Conservation (phyloP, 176 grass and related monocot species). For the Calamus simplicifolius region DNA sequence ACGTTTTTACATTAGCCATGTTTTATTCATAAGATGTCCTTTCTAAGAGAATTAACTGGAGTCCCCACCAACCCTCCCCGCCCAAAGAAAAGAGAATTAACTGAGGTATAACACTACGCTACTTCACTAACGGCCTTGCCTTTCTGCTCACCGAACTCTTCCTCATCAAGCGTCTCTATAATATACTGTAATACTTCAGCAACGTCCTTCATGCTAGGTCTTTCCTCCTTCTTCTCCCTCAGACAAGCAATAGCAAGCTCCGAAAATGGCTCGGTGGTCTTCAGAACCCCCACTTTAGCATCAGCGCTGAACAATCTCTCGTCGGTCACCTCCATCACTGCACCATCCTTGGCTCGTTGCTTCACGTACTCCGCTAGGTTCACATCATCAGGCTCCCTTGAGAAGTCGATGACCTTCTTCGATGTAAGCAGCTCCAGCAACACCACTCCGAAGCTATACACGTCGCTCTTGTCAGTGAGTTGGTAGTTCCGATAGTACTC, state of each 20-base stretch:
- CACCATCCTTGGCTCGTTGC: constrained; percentile 9
- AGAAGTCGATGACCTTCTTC: constrained; percentile 30
- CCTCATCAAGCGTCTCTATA: background rate
- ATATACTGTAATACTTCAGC: constrained; percentile 21
- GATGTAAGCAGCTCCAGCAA: constrained; percentile 23
- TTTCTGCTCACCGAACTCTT: too few species aligned
- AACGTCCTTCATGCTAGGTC: constrained; percentile 22
- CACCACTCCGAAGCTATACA: constrained; percentile 26
- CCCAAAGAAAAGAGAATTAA: too few species aligned
- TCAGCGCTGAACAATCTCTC: constrained; percentile 5
- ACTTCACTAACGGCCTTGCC: too few species aligned
- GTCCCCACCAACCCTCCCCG: too few species aligned
- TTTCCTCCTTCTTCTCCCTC: constrained; percentile 30
- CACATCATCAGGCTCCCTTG: constrained; percentile 18
- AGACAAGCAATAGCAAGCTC: constrained; percentile 25
- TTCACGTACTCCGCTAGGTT: constrained; percentile 24
- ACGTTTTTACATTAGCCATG: too few species aligned
- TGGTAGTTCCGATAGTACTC: constrained; percentile 30
- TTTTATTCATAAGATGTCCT: too few species aligned
- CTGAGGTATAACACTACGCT: too few species aligned
- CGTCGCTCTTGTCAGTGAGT: constrained; percentile 27
- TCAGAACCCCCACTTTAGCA: background rate
- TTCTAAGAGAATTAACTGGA: too few species aligned
- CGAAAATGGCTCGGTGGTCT: constrained; percentile 13
- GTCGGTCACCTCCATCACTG: constrained; percentile 14